A percentile compares a stretch with the other conserved stretches of the same genome.
Conservation (phyloP, 345 rosid species). For the Populus euphratica region DNA sequence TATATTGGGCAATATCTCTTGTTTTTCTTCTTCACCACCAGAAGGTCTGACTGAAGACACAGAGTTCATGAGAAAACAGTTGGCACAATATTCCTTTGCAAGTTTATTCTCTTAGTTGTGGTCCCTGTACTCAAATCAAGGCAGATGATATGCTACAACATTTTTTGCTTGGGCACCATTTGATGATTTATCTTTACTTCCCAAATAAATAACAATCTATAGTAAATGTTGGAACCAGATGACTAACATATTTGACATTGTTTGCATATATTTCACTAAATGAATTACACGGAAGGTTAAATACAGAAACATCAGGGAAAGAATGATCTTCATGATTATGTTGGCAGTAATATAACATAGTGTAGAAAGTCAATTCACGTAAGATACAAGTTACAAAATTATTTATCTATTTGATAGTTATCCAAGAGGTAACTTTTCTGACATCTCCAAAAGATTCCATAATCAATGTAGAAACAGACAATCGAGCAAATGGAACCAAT, state of each 20-base stretch:
- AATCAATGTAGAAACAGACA: background rate
- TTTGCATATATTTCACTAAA: background rate
- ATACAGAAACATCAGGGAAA: background rate
- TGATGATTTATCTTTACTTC: background rate
- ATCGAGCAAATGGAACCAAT: background rate
- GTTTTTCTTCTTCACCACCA: constrained; percentile 74
- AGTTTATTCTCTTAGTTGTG: background rate
- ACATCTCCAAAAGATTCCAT: background rate
- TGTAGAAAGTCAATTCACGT: background rate
- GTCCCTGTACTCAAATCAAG: background rate
- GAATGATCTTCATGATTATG: background rate
- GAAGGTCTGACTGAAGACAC: constrained; percentile 79
- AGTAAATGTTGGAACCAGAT: background rate
- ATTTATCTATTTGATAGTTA: background rate
- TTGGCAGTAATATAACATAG: background rate
- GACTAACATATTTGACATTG: background rate
- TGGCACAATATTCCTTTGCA: background rate
- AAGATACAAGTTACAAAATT: background rate
- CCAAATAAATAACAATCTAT: background rate
- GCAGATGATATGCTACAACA: background rate
- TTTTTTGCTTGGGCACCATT: background rate
- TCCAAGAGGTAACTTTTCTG: background rate
- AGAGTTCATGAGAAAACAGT: constrained; percentile 9
- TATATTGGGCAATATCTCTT: constrained; percentile 85
- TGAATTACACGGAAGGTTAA: background rate